Evolutionary conservation across 805 yeast genomes (phyloP).

Genomic region (Schizosaccharomyces octosporus): DNA sequence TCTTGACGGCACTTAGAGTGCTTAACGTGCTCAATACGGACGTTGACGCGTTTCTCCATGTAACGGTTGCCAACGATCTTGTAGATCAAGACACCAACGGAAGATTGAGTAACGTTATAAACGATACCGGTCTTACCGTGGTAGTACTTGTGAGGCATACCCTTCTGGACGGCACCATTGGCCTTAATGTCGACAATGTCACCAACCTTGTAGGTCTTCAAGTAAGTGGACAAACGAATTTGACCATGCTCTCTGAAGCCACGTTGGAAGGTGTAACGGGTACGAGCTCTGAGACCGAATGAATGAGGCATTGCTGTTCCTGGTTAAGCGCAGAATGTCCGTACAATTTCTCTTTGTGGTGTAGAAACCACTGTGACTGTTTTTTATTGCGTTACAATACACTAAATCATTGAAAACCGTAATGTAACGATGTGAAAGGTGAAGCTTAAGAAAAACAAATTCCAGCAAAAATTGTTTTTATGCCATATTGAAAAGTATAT

Average conservation of each 20-base stretch:
- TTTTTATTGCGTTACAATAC: neutral
- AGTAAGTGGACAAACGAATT: slow-evolving; percentile 73
- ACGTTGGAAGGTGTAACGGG: slow-evolving; percentile 92
- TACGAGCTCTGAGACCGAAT: slow-evolving; percentile 89
- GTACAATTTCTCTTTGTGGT: neutral
- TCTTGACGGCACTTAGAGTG: slow-evolving; percentile 99
- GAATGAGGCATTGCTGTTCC: slow-evolving; percentile 3
- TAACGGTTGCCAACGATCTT: slow-evolving; percentile 98
- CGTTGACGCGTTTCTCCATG: slow-evolving; percentile 94
- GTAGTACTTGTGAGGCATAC: slow-evolving; percentile 99
- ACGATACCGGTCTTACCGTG: slow-evolving; percentile 99
- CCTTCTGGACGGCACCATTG: slow-evolving; percentile 97
- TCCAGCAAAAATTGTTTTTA: too few relatives aligned
- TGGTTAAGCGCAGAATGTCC: neutral
- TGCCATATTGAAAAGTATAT: too few relatives aligned
- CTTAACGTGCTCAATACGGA: slow-evolving; percentile 95
- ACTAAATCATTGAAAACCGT: too few relatives aligned
- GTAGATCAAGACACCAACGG: slow-evolving; percentile 96
- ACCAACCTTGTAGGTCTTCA: slow-evolving; percentile 95
- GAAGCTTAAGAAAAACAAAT: too few relatives aligned
- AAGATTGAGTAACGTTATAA: slow-evolving; percentile 93
- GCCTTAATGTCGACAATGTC: slow-evolving; percentile 98
- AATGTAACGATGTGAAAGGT: too few relatives aligned
- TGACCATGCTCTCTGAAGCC: slow-evolving; percentile 33
- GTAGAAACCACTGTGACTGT: neutral